Evolutionary conservation across 306 rosid species (phyloP).

Genomic region (Ammopiptanthus mongolicus): DNA sequence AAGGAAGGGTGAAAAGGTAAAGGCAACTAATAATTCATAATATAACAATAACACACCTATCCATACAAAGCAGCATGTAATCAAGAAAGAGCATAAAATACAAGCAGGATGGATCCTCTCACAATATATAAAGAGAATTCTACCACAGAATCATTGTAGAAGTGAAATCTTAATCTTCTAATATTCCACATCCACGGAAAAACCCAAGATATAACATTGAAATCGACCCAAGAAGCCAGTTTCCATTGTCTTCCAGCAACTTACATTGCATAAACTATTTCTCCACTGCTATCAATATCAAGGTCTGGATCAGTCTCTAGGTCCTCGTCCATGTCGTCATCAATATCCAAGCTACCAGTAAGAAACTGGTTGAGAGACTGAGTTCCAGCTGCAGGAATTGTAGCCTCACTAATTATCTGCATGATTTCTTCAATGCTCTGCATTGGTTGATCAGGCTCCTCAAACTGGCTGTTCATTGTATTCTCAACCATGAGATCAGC

Average conservation of each 20-base stretch:
- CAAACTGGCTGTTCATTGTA: slow-evolving; percentile 45
- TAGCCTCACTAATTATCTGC: slow-evolving; percentile 87
- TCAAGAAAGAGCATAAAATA: slow-evolving; percentile 8
- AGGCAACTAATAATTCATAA: slow-evolving; percentile 5
- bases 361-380: slow-evolving; percentile 67
- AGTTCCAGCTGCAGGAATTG: slow-evolving; percentile 75
- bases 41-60: slow-evolving; percentile 5
- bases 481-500: slow-evolving; percentile 69
- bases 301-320: slow-evolving; percentile 70
- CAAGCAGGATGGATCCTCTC: slow-evolving; percentile 26
- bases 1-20: neutral
- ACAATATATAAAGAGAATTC: neutral
- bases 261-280: slow-evolving; percentile 85
- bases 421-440: slow-evolving; percentile 80
- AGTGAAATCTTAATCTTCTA: slow-evolving; percentile 18
- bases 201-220: neutral
- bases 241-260: neutral
- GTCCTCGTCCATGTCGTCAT: slow-evolving; percentile 84
- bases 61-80: slow-evolving; percentile 24
- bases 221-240: slow-evolving; percentile 6
- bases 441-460: slow-evolving; percentile 88
- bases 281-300: slow-evolving; percentile 91
- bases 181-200: slow-evolving; percentile 27
- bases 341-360: slow-evolving; percentile 75
- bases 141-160: slow-evolving; percentile 17